Percentiles rank a stretch among this genome's conserved stretches.
Conservation (phyloP, 441 rosid genomes). For the Lepidium campestre region DNA sequence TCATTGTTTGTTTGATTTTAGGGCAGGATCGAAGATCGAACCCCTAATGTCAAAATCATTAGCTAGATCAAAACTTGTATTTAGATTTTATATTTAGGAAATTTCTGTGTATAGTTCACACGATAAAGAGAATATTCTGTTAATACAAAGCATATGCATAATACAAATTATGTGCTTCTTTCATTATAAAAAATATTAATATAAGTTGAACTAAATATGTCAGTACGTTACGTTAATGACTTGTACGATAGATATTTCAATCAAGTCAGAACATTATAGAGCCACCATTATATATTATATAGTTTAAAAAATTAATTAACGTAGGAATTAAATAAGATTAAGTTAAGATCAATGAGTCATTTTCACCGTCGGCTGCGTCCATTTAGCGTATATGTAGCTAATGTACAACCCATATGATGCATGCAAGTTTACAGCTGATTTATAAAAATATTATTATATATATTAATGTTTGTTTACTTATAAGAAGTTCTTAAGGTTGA, state of each 20-base stretch:
- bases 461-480: background rate
- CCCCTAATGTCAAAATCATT: no score
- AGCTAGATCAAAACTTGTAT: no score
- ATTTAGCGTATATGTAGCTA: background rate
- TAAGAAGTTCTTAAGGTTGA: background rate
- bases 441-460: background rate
- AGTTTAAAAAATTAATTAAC: background rate
- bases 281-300: background rate
- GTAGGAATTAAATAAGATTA: background rate
- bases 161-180: constrained; percentile 9
- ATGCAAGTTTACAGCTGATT: constrained; percentile 3
- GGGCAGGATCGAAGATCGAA: no score
- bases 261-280: background rate
- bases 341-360: constrained; percentile 7
- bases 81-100: background rate
- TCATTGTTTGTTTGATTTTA: no score
- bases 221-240: background rate
- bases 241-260: background rate
- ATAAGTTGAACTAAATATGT: background rate
- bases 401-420: constrained; percentile 14
- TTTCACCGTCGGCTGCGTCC: constrained; percentile 11
- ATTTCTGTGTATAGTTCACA: background rate
- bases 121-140: constrained; percentile 10
- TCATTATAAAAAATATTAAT: background rate
- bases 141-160: constrained; percentile 2